Base-by-base conservation (phyloP, 2,329 filamentous ascomycete species). In the Zymoseptoria passerinii region DNA sequence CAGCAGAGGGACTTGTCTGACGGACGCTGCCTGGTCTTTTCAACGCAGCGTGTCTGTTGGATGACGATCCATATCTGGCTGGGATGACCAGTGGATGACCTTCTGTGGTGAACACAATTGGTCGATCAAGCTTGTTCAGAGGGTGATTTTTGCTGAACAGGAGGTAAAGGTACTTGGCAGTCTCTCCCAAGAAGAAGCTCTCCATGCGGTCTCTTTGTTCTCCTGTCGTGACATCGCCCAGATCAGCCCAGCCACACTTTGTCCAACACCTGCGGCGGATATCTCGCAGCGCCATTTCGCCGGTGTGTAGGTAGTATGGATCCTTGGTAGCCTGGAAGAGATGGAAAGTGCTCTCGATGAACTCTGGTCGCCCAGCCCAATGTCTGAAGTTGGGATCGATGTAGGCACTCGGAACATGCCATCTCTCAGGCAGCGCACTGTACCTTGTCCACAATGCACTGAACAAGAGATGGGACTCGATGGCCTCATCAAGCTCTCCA, bases 141-240 rank as follows among this genome's bases (percentile, higher is more conserved):
- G 92, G 90, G 74, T 97, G 94, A 13, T 85, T 81, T 4, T 86
- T 81, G 64, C 95, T 89, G 72, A 95, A 97, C 2, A 97, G 82
- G 56, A 99, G 77, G 72, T 95, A 97, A 62, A 99, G 79, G 72
- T 99, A 99, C 74, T 97, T 96, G 50, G 90, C 87, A 1, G 94
- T 99, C 74, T 99, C 94, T 13, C 94, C 92, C 0, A 99, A 80
- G 69, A 97, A 97, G 79, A 97, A 99, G 71, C 92, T 97, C 74
- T 99, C 94, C 94, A 97, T 97, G 35, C 94, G 87, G 71, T 99
- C 92, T 66, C 84, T 89, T 73, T 90, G 84, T 74, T 96, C 90
- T 3, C 92, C 92, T n/a, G 71, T 77, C 7, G 74, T 72, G 19
- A 81, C 78, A 61, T 81, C 78, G 28, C 77, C 74, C 48, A 97